Evolutionary conservation across 2,329 filamentous ascomycete species (phyloP).

Genomic region (Plenodomus lindquistii): DNA sequence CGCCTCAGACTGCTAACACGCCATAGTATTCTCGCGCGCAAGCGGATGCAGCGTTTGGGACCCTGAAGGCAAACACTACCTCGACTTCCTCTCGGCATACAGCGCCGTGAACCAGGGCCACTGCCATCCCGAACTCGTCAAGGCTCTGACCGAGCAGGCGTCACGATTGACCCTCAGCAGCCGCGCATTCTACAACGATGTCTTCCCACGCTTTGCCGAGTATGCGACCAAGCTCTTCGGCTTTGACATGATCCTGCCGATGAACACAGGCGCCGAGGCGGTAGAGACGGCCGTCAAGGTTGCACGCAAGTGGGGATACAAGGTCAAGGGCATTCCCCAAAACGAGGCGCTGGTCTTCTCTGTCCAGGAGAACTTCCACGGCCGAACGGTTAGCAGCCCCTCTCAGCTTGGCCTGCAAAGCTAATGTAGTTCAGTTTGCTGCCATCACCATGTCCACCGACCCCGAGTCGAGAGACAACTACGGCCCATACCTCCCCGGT

Average conservation of each 20-base stretch:
- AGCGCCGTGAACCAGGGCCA: constrained; percentile 98
- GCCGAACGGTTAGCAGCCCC: constrained; percentile 73
- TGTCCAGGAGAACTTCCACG: constrained; percentile 93
- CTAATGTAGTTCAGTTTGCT: constrained; percentile 67
- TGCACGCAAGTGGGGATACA: constrained; percentile 97
- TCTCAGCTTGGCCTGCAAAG: background rate
- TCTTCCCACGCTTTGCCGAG: constrained; percentile 93
- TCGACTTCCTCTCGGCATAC: constrained; percentile 98
- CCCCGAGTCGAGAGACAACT: constrained; percentile 93
- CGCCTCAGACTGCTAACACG: constrained; percentile 10
- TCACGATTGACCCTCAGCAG: constrained; percentile 88
- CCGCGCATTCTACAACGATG: constrained; percentile 96
- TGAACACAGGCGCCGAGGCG: constrained; percentile 97
- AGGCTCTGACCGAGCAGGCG: constrained; percentile 87
- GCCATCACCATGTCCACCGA: constrained; percentile 95
- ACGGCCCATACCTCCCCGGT: constrained; percentile 91
- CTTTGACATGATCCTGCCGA: constrained; percentile 96
- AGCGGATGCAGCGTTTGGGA: constrained; percentile 93
- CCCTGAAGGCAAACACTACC: constrained; percentile 86
- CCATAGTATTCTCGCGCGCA: constrained; percentile 70
- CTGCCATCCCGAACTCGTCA: constrained; percentile 94
- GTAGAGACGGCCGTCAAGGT: constrained; percentile 97
- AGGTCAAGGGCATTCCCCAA: constrained; percentile 85
- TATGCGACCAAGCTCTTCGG: constrained; percentile 88
- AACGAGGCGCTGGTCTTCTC: constrained; percentile 84